phyloP scores from a whole-genome alignment of 352 stramenopile genomes.

The Phytophthora agathidicida region DNA sequence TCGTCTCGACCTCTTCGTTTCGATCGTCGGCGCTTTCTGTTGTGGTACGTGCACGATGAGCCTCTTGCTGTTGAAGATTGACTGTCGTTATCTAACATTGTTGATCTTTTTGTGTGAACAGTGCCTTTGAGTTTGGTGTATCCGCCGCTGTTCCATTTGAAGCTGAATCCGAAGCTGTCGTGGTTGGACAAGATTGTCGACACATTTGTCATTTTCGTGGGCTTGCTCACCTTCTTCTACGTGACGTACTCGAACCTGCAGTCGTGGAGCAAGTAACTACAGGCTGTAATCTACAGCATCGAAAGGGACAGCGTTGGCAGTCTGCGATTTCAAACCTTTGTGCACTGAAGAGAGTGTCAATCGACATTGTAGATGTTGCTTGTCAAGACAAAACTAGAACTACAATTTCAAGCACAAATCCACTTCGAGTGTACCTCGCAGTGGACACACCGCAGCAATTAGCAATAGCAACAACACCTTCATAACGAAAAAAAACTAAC shows the following conservation, averaged over 20 bases:
- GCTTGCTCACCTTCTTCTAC: conserved; percentile 82
- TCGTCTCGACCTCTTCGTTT: conserved; percentile 82
- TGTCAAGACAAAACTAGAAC: background rate
- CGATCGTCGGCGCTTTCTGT: conserved; percentile 82
- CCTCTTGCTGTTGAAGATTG: background rate
- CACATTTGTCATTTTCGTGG: conserved; percentile 58
- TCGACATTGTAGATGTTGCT: background rate
- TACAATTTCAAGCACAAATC: too few relatives aligned
- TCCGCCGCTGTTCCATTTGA: conserved; percentile 79
- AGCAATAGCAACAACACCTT: background rate
- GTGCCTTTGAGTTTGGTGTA: conserved; percentile 86
- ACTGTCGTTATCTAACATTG: conserved; percentile 5
- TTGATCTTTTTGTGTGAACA: conserved; percentile 26
- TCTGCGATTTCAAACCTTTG: too few relatives aligned
- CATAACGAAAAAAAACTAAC: background rate
- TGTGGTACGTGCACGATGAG: conserved; percentile 54
- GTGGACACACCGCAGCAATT: background rate
- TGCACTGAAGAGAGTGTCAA: background rate
- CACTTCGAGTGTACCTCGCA: too few relatives aligned
- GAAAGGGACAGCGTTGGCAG: too few relatives aligned
- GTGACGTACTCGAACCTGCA: conserved; percentile 82
- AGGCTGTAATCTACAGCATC: too few relatives aligned
- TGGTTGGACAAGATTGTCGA: conserved; percentile 66
- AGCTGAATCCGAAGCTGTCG: conserved; percentile 56
- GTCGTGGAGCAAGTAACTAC: conserved; percentile 57